phyloP scores from a whole-genome alignment of 1,139 yeast species.

The Pichia sp. region DNA sequence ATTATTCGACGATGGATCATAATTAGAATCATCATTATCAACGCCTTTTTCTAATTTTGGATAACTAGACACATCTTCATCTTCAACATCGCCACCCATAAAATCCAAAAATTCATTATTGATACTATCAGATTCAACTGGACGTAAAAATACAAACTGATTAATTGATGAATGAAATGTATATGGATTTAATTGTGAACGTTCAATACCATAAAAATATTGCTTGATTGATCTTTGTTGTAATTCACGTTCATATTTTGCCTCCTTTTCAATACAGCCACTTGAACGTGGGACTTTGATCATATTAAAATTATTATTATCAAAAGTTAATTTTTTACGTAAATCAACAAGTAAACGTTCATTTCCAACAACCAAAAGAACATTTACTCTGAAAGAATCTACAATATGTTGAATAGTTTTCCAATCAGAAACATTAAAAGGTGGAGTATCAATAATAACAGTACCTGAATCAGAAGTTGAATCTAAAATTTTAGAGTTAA shows the following conservation, averaged over 20 bases:
- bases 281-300: conserved; percentile 65
- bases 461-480: conserved; percentile 40
- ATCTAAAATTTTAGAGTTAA: conserved; percentile 8
- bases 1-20: conserved; percentile 5
- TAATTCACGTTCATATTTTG: conserved; percentile 54
- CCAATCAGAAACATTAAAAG: conserved; percentile 44
- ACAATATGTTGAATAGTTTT: conserved; percentile 53
- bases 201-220: conserved; percentile 77
- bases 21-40: conserved; percentile 9
- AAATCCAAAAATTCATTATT: conserved; percentile 19
- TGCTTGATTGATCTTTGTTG: conserved; percentile 78
- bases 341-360: conserved; percentile 63
- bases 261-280: conserved; percentile 72
- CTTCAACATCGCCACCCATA: conserved; percentile 41
- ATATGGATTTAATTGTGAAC: conserved; percentile 70
- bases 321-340: conserved; percentile 39
- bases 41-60: not conserved
- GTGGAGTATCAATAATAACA: conserved; percentile 75
- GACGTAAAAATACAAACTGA: conserved; percentile 45
- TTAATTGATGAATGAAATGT: conserved; percentile 50
- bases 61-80: conserved; percentile 40
- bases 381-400: conserved; percentile 53
- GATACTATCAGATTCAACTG: conserved; percentile 30
- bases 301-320: conserved; percentile 32
- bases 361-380: conserved; percentile 53